These are phyloP conservation scores for Dactylella cylindrospora DNA, from an alignment of 2,329 filamentous ascomycete species.

Conservation along the genomic window DNA sequence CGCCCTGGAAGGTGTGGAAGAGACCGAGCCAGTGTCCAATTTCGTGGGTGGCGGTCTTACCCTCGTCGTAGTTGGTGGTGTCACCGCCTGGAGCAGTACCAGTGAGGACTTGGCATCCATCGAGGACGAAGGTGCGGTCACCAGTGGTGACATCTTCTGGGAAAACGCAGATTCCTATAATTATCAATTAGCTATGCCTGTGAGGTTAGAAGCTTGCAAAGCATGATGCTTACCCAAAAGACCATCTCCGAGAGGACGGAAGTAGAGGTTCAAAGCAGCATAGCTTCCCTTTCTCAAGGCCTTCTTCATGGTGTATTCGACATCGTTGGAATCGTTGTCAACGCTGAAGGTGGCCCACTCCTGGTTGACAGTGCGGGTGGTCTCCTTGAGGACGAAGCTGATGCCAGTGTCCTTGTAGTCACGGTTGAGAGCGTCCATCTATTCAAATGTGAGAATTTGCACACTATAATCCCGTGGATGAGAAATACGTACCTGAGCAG, in stretches of 20 bases:
- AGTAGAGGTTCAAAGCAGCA: conserved; percentile 51
- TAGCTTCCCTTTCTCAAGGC: conserved; percentile 56
- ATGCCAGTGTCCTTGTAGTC: conserved; percentile 56
- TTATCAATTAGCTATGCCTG: conserved; percentile 4
- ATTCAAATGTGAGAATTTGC: conserved; percentile 45
- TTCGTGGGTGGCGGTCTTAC: conserved; percentile 49
- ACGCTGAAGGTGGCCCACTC: conserved; percentile 53
- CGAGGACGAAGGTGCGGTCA: conserved; percentile 51
- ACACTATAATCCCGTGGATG: neutral
- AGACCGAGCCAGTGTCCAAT: conserved; percentile 58
- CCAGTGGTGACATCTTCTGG: conserved; percentile 48
- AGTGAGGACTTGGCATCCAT: conserved; percentile 53
- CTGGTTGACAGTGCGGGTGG: conserved; percentile 56
- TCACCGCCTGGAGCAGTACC: conserved; percentile 53
- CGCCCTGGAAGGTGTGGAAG: conserved; percentile 57
- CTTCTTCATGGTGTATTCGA: conserved; percentile 55
- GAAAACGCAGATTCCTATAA: conserved; percentile 43
- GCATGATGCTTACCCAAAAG: conserved; percentile 45
- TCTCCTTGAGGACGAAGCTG: conserved; percentile 55
- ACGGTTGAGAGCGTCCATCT: conserved; percentile 56
- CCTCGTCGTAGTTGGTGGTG: conserved; percentile 51
- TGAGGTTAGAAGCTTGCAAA: neutral
- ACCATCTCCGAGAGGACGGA: conserved; percentile 46
- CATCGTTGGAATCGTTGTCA: conserved; percentile 49
- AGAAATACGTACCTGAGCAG: conserved; percentile 46